phyloP scores from a whole-genome alignment of 139 green algal species.

The Astrephomene gubernaculifera region DNA sequence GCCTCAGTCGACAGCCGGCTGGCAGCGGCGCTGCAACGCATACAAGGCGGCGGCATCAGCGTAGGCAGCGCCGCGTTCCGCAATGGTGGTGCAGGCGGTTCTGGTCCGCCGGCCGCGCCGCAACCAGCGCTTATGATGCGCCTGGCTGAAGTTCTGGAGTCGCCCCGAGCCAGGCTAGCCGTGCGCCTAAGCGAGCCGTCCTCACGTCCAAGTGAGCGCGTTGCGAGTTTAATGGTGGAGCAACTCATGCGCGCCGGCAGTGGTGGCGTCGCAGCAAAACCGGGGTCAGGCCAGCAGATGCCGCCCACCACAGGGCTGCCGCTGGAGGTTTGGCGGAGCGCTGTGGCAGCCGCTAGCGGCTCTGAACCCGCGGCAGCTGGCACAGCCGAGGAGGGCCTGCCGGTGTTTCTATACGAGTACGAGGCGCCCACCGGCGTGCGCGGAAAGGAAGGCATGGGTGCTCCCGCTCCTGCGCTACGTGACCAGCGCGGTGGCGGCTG shows the following conservation, averaged over 20 bases:
- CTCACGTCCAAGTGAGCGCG: conserved; percentile 17
- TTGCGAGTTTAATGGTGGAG: conserved; percentile 18
- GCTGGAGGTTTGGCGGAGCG: background rate
- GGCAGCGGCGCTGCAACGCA: conserved; percentile 12
- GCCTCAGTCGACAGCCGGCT: conserved; percentile 3
- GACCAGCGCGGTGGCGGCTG: conserved; percentile 3
- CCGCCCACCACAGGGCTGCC: background rate
- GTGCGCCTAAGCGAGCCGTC: conserved; percentile 36
- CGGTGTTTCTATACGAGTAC: conserved; percentile 56
- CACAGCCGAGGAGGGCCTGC: background rate
- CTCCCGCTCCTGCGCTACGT: background rate
- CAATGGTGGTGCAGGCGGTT: background rate
- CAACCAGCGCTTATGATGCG: background rate
- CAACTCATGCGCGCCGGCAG: conserved; percentile 5
- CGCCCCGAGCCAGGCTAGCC: background rate
- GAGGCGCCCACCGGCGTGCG: conserved; percentile 3
- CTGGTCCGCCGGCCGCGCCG: background rate
- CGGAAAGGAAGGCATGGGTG: conserved; percentile 1
- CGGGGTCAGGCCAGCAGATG: background rate
- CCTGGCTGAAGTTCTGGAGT: conserved; percentile 14
- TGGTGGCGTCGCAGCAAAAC: background rate
- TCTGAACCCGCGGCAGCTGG: background rate
- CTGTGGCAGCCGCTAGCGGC: background rate
- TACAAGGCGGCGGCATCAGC: background rate
- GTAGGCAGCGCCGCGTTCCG: background rate